Base-by-base conservation (phyloP, 345 rosid species). In the Dipteronia sinensis region DNA sequence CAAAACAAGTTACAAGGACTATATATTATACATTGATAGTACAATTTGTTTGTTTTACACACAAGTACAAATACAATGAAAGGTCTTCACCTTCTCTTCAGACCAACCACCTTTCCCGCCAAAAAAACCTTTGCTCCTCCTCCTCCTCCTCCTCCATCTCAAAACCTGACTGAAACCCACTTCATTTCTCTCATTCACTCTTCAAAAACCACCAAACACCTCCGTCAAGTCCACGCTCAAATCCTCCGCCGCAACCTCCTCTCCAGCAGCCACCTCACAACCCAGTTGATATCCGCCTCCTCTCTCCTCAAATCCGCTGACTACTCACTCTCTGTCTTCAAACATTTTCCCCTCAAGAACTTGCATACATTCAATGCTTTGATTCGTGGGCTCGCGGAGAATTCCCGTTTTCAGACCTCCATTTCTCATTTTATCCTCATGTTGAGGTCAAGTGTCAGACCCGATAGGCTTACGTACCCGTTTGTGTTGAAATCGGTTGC, bases 141-240 rank as follows among this genome's bases (percentile, higher is more conserved):
- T 31, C 19, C 70, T 20, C 63, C 75, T 65, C 12, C 68, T 49
- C 19, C 68, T 12, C 66, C 67, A n/a, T 51, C 42, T 65, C 77
- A n/a, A 74, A 59, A 61, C 75, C 77, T 75, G 29, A 69, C 23
- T 15, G 88, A 86, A 77, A 53, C 82, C 80, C 85, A 83, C 49
- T 77, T 86, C 80, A 69, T 84, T 47, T 82, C 87, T 73, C 88
- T 90, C 59, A 82, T 86, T 65, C 90, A 87, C 74, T 59, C 81
- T 17, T 80, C 89, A 40, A 80, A 83, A 73, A 76, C 86, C 67
- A 76, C 61, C 71, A 76, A 62, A 31, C 72, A 82, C 46, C 90
- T 91, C 84, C 85, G 83, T 75, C 89, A 83, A 81, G 86, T 88
- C 72, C 89, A 88, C 73, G 87, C 91, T 58, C 94, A 86, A 68